Evolutionary conservation across 371 early-diverging fungal genomes (phyloP).

Genomic region (Lichtheimia corymbifera): DNA sequence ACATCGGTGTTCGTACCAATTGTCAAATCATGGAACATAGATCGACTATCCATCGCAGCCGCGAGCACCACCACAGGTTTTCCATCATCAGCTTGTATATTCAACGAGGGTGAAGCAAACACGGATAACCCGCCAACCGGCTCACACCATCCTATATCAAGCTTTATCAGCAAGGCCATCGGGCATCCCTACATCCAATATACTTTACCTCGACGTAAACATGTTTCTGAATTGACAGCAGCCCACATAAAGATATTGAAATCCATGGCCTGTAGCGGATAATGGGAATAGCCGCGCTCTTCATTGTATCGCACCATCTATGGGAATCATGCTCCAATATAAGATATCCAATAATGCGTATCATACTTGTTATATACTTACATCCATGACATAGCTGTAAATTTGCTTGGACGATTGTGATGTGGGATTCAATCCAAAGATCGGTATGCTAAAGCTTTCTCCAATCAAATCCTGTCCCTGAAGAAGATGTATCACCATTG

Average conservation of each 20-base stretch:
- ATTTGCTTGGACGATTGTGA: slow-evolving; percentile 37
- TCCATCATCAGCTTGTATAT: slow-evolving; percentile 52
- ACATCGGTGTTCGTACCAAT: slow-evolving; percentile 53
- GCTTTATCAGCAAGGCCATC: not conserved
- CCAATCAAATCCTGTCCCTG: slow-evolving; percentile 64
- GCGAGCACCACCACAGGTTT: slow-evolving; percentile 71
- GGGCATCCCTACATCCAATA: not conserved
- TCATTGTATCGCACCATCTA: slow-evolving; percentile 58
- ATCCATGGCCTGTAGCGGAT: slow-evolving; percentile 70
- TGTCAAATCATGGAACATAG: slow-evolving; percentile 69
- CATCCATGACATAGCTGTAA: slow-evolving; percentile 34
- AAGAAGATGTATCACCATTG: not conserved
- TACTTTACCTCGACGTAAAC: slow-evolving; percentile 63
- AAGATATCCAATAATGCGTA: not conserved
- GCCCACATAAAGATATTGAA: slow-evolving; percentile 76
- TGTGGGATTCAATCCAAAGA: slow-evolving; percentile 62
- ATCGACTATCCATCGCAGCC: slow-evolving; percentile 65
- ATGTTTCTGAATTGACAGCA: slow-evolving; percentile 65
- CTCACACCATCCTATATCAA: slow-evolving; percentile 61
- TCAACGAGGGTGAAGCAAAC: slow-evolving; percentile 66
- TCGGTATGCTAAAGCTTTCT: slow-evolving; percentile 62
- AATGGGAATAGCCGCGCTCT: slow-evolving; percentile 44
- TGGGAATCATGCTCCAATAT: not conserved
- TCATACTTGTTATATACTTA: slow-evolving; percentile 1
- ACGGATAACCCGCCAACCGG: slow-evolving; percentile 73